phyloP scores from a whole-genome alignment of 768 basidiomycete genomes.

The Hericium coralloides region DNA sequence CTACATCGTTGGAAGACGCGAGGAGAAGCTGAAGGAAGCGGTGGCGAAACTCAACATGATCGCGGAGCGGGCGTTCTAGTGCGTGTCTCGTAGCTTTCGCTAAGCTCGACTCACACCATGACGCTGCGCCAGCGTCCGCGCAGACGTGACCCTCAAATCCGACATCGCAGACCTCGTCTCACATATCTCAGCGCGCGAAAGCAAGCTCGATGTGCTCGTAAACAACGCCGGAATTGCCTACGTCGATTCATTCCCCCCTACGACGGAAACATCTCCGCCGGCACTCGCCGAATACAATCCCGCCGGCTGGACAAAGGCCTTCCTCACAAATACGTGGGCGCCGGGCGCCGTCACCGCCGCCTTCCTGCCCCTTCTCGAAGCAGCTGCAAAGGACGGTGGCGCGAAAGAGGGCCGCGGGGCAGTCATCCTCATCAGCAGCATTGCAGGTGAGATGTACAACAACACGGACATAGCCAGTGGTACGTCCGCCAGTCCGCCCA shows the following conservation, averaged over 20 bases:
- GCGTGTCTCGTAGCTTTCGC: conserved; percentile 33
- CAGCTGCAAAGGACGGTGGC: neutral
- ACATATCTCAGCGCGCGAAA: conserved; percentile 46
- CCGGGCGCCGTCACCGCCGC: conserved; percentile 72
- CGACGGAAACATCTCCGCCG: conserved; percentile 59
- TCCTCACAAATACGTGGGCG: conserved; percentile 58
- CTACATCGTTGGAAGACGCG: conserved; percentile 35
- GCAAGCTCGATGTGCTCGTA: conserved; percentile 63
- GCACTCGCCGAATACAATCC: conserved; percentile 53
- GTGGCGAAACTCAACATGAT: conserved; percentile 39
- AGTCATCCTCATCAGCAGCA: neutral
- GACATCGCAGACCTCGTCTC: conserved; percentile 31
- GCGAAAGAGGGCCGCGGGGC: neutral
- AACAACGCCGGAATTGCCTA: conserved; percentile 69
- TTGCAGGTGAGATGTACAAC: conserved; percentile 12
- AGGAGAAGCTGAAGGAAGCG: conserved; percentile 48
- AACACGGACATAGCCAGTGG: conserved; percentile 71
- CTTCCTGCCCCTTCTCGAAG: conserved; percentile 47
- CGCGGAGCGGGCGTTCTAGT: conserved; percentile 4
- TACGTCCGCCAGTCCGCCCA: conserved; percentile 70
- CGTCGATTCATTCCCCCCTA: conserved; percentile 10
- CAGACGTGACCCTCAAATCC: conserved; percentile 43
- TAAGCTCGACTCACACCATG: too few relatives aligned
- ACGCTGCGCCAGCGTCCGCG: conserved; percentile 46
- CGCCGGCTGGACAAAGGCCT: conserved; percentile 63